These are phyloP conservation scores for Cercospora sp. DNA, from an alignment of 2,329 filamentous ascomycete species.

Conservation along the genomic window DNA sequence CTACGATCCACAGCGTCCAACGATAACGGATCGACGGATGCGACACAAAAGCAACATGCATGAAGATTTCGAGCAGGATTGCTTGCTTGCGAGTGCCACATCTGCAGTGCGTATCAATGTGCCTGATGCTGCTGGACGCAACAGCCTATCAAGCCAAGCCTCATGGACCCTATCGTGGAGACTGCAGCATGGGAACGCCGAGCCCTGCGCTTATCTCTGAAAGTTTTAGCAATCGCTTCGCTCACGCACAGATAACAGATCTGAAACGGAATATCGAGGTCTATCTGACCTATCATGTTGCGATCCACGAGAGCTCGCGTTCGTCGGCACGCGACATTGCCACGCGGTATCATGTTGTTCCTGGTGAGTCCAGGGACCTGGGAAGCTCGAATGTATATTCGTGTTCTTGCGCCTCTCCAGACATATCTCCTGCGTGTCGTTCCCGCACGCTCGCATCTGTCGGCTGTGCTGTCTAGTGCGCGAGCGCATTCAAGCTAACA, in stretches of 20 bases:
- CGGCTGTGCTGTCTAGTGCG: not conserved
- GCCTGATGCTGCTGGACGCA: not conserved
- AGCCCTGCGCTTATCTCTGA: slow-evolving; percentile 14
- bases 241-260: slow-evolving; percentile 13
- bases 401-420: not conserved
- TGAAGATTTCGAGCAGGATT: not conserved
- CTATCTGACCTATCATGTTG: not conserved
- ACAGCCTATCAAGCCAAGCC: slow-evolving; percentile 17
- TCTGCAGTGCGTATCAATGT: slow-evolving; percentile 9
- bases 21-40: slow-evolving; percentile 1
- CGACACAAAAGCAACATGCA: not conserved
- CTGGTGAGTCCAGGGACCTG: not conserved
- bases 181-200: slow-evolving; percentile 7
- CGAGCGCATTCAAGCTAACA: not conserved
- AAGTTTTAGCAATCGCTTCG: slow-evolving; percentile 13
- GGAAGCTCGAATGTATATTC: not conserved
- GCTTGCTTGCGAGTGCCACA: slow-evolving; percentile 3
- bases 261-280: not conserved
- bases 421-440: not conserved
- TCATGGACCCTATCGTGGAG: slow-evolving; percentile 12
- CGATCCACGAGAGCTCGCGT: not conserved
- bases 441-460: not conserved
- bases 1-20: not conserved
- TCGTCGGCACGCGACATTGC: not conserved
- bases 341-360: not conserved